These are phyloP conservation scores for Eucalyptus viminalis DNA, from an alignment of 345 rosid genomes.

Conservation along the genomic window DNA sequence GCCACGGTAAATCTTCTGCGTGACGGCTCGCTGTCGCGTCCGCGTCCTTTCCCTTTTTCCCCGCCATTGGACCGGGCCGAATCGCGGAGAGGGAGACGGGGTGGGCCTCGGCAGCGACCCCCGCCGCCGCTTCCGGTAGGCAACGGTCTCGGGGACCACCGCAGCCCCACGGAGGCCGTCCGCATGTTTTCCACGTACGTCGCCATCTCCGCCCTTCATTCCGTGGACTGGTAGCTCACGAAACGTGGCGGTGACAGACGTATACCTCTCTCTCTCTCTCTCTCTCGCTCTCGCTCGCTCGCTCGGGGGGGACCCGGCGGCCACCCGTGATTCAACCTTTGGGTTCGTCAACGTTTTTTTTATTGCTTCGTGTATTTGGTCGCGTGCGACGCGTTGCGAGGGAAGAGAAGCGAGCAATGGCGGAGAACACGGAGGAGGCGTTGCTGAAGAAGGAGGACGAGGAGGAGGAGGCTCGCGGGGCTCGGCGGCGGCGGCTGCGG, in stretches of 20 bases:
- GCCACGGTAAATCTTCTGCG: not conserved
- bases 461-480: not conserved
- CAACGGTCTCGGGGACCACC: not conserved
- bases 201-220: not conserved
- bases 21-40: not conserved
- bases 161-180: not conserved
- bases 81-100: not conserved
- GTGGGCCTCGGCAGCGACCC: not conserved
- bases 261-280: not conserved
- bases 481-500: not conserved
- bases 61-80: not conserved
- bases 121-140: not conserved
- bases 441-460: constrained; percentile 2
- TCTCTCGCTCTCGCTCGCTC: no score
- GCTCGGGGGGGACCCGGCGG: not conserved
- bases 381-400: not conserved
- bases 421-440: not conserved
- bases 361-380: not conserved
- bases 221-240: not conserved
- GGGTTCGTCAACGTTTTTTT: not conserved
- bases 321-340: not conserved
- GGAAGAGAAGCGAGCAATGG: not conserved
- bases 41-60: not conserved
- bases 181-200: not conserved
- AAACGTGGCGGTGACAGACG: not conserved